Evolutionary conservation across 768 basidiomycete genomes (phyloP), one percentile per base, ranked within the genome.

Genomic region (Chalciporus chontae): DNA sequence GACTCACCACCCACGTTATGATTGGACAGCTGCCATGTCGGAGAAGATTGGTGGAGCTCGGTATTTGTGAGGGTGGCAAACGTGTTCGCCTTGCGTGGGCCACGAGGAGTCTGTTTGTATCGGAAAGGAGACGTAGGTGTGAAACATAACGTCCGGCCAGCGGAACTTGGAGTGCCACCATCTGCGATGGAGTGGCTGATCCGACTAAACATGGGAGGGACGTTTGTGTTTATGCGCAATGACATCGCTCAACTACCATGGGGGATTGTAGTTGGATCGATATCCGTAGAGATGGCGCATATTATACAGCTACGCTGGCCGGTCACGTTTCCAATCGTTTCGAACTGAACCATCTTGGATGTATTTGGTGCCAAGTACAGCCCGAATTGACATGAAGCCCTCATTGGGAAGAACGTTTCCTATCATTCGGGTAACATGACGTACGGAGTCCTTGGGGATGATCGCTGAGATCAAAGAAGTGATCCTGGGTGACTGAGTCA

Each of bases 31-130:
- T 44, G 52, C 51, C 57, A 49, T 36, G 53, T 47, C 57, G 53
- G 59, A 58, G 61, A 65, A 61, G 56, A 38, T 39, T 41, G 41
- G 59, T 67, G 64, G 57, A 64, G 59, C 53, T 51, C 66, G 61
- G 66, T 49, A 48, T 68, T 69, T 60, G 68, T 68, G 57, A 68
- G 56, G 51, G 52, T 44, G 5, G 55, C 48, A 59, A 66, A 62
- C 59, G 64, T 69, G 64, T 68, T 46, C 1, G 50, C 66, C 68
- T 68, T 64, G 64, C 66, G 55, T 48, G 48, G 45, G 32, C 59
- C 62, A 60, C 58, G 62, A 63, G 66, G 66, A 19, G 48, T 45
- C 40, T 46, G 57, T 50, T 60, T 66, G 52, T 43, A 43, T 47
- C 47, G 54, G 40, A 58, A 48, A 54, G 62, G 54, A 51, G 62